Evolutionary conservation across 2,329 filamentous ascomycete genomes (phyloP).

Genomic region (Rutstroemia sp.): DNA sequence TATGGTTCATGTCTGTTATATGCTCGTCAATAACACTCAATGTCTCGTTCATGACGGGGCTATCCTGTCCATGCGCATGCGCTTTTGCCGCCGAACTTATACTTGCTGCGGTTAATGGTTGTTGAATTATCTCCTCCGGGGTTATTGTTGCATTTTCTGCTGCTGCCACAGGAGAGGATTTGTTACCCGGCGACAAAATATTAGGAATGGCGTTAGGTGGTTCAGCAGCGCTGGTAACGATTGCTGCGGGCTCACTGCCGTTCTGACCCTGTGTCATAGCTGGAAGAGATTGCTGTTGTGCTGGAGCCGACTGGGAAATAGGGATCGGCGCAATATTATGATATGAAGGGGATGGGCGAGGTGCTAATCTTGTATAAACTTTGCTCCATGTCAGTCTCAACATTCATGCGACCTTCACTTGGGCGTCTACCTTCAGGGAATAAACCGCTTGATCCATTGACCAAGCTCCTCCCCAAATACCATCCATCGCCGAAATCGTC

Average conservation of each 20-base stretch:
- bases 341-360: constrained; percentile 26
- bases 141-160: background rate
- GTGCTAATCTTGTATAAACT: constrained; percentile 32
- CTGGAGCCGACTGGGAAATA: constrained; percentile 9
- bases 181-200: background rate
- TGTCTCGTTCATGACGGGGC: constrained; percentile 86
- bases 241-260: background rate
- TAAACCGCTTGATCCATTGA: constrained; percentile 66
- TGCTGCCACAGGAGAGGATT: background rate
- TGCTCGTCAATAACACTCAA: constrained; percentile 95
- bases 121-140: constrained; percentile 22
- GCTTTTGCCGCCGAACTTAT: constrained; percentile 40
- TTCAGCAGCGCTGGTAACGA: background rate
- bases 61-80: constrained; percentile 44
- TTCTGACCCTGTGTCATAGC: background rate
- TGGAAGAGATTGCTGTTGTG: background rate
- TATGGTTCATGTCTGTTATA: constrained; percentile 69
- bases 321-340: constrained; percentile 17
- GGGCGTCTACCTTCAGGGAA: constrained; percentile 65
- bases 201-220: background rate
- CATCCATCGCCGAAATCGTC: constrained; percentile 86
- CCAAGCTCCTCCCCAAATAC: constrained; percentile 70
- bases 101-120: constrained; percentile 28
- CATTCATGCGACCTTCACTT: background rate
- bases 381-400: constrained; percentile 13